Conservation (phyloP, 2,329 filamentous ascomycete species). For the Xylariomycetidae sp. region DNA sequence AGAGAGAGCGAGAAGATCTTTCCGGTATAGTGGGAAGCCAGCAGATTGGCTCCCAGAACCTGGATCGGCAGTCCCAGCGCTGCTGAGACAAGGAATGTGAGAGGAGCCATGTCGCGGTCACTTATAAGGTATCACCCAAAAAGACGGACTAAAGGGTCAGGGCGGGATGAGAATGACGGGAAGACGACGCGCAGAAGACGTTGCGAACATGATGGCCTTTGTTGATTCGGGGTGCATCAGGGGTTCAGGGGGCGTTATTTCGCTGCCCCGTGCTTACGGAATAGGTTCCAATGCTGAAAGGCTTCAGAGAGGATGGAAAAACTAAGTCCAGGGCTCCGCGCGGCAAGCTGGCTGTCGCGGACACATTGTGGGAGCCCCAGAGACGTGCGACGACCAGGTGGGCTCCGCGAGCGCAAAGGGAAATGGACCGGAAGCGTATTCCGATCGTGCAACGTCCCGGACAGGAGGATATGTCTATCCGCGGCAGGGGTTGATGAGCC, state of each 20-base stretch:
- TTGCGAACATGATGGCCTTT: constrained; percentile 13
- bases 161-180: constrained; percentile 4
- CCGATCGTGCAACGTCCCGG: constrained; percentile 19
- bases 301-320: no score
- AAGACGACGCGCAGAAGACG: constrained; percentile 1
- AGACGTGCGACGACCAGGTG: no score
- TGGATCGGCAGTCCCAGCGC: constrained; percentile 15
- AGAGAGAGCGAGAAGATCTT: constrained; percentile 31
- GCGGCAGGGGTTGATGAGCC: constrained; percentile 20
- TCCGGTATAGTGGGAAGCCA: constrained; percentile 35
- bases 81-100: constrained; percentile 14
- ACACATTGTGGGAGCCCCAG: no score
- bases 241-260: constrained; percentile 4
- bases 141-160: no score
- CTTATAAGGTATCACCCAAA: constrained; percentile 3
- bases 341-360: constrained; percentile 1
- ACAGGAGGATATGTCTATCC: no score
- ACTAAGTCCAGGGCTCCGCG: no score
- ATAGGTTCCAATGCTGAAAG: no score
- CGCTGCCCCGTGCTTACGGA: constrained; percentile 1
- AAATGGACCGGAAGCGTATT: constrained; percentile 20
- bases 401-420: constrained; percentile 24
- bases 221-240: constrained; percentile 7
- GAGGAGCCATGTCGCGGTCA: constrained; percentile 15
- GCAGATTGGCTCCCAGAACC: constrained; percentile 25